Conservation (phyloP, 371 early-diverging fungal genomes). For the Mortierella sp. region DNA sequence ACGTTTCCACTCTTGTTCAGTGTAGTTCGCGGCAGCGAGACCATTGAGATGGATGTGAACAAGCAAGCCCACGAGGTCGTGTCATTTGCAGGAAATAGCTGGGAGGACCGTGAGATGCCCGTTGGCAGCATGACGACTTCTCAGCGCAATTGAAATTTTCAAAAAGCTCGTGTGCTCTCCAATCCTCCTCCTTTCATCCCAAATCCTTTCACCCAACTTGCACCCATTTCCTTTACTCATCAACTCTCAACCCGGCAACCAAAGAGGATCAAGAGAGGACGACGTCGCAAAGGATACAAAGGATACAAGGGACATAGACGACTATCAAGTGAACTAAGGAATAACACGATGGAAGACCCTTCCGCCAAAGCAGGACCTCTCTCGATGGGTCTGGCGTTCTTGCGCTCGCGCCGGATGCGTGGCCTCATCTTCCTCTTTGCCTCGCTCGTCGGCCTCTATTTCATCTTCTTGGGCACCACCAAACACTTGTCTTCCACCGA, state of each 20-base stretch:
- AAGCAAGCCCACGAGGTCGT: constrained; percentile 32
- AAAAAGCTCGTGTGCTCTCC: too few relatives aligned
- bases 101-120: constrained; percentile 29
- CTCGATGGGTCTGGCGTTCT: constrained; percentile 14
- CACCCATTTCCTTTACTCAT: too few relatives aligned
- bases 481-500: neutral
- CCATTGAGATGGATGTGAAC: constrained; percentile 17
- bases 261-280: too few relatives aligned
- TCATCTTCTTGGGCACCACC: constrained; percentile 22
- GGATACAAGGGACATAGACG: too few relatives aligned
- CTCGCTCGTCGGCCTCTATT: constrained; percentile 25
- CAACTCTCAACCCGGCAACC: too few relatives aligned
- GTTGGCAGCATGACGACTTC: constrained; percentile 14
- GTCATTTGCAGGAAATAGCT: constrained; percentile 14
- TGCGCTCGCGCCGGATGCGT: constrained; percentile 46
- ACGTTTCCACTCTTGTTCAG: constrained; percentile 26
- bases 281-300: too few relatives aligned
- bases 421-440: constrained; percentile 16
- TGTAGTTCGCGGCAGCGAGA: neutral
- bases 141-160: neutral
- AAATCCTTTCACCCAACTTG: too few relatives aligned
- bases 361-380: constrained; percentile 35
- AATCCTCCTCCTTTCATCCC: too few relatives aligned
- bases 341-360: constrained; percentile 21
- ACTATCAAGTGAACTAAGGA: neutral